These are phyloP conservation scores for Rhodotorula sp. DNA, from an alignment of 1,284 basidiomycete genomes.

Conservation along the genomic window DNA sequence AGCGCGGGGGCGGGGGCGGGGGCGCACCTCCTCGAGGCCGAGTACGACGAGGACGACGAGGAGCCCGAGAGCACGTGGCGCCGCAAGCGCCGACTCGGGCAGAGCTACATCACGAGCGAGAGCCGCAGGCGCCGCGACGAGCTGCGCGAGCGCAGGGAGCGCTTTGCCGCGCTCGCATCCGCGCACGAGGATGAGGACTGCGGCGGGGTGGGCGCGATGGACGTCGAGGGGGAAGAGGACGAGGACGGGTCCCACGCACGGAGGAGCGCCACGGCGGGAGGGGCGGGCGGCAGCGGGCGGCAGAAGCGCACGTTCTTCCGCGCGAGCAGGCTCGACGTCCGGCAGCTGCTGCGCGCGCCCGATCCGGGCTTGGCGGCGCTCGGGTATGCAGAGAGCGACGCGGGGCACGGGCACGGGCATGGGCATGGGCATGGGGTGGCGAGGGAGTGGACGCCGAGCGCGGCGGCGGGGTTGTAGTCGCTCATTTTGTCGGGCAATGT, in stretches of 20 bases:
- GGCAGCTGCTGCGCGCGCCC: not conserved
- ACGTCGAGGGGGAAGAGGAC: slow-evolving; percentile 3
- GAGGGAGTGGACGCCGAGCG: not conserved
- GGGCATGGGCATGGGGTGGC: not conserved
- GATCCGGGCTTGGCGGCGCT: slow-evolving; percentile 9
- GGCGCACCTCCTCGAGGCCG: slow-evolving; percentile 15
- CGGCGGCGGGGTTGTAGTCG: not conserved
- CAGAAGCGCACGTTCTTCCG: slow-evolving; percentile 31
- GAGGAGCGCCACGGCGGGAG: not conserved
- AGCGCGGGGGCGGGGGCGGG: not conserved
- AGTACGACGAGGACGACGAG: slow-evolving; percentile 26
- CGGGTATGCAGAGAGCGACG: not conserved
- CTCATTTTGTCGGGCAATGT: too few relatives aligned
- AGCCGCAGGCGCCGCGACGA: slow-evolving; percentile 6
- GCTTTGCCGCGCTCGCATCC: slow-evolving; percentile 52
- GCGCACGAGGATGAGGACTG: slow-evolving; percentile 63
- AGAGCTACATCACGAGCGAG: slow-evolving; percentile 23
- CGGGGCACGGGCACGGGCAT: not conserved
- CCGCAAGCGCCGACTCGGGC: slow-evolving; percentile 10
- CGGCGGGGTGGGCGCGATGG: not conserved
- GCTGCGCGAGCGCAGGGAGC: slow-evolving; percentile 45
- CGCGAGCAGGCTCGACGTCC: not conserved
- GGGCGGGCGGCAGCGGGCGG: too few relatives aligned
- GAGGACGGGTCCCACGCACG: not conserved
- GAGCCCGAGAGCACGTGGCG: slow-evolving; percentile 19